phyloP scores from a whole-genome alignment of 1,284 basidiomycete species.

The Schizophyllum commune region DNA sequence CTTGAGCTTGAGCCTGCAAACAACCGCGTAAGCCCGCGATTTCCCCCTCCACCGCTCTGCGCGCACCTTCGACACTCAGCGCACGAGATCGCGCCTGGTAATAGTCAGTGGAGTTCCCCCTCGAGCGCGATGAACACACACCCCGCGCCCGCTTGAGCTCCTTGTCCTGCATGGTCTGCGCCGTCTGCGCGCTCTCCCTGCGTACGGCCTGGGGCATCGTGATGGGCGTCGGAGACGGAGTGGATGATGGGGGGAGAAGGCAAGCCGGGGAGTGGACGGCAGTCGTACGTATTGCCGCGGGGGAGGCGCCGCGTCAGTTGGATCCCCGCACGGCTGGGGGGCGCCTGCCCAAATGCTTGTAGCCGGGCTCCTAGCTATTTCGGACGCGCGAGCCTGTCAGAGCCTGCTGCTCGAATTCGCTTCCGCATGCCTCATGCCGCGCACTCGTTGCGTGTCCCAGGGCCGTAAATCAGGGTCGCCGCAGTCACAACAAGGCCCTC shows the following conservation, averaged over 20 bases:
- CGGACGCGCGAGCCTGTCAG: not conserved
- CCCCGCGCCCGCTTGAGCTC: constrained; percentile 59
- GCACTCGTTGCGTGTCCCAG: not conserved
- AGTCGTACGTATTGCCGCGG: not conserved
- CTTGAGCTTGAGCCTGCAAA: constrained; percentile 58
- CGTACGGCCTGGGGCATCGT: constrained; percentile 31
- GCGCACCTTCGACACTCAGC: constrained; percentile 63
- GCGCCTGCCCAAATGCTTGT: not conserved
- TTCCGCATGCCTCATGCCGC: not conserved
- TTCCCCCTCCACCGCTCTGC: constrained; percentile 1
- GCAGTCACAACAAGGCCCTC: not conserved
- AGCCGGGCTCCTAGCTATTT: not conserved
- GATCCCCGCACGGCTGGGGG: not conserved
- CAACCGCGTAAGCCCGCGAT: not conserved
- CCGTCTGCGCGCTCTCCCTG: constrained; percentile 29
- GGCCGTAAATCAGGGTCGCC: not conserved
- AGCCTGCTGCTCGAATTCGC: not conserved
- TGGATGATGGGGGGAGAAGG: not conserved
- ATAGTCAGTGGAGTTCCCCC: not conserved
- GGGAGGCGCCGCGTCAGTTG: not conserved
- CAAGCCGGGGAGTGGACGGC: not conserved
- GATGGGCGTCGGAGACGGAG: not conserved
- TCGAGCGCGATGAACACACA: constrained; percentile 8
- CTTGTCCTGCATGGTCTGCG: constrained; percentile 38
- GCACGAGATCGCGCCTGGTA: constrained; percentile 52